Percentiles rank a stretch among this genome's conserved stretches.
phyloP scores from a whole-genome alignment of 1,284 basidiomycete genomes.

The Fistulinella staudtii region DNA sequence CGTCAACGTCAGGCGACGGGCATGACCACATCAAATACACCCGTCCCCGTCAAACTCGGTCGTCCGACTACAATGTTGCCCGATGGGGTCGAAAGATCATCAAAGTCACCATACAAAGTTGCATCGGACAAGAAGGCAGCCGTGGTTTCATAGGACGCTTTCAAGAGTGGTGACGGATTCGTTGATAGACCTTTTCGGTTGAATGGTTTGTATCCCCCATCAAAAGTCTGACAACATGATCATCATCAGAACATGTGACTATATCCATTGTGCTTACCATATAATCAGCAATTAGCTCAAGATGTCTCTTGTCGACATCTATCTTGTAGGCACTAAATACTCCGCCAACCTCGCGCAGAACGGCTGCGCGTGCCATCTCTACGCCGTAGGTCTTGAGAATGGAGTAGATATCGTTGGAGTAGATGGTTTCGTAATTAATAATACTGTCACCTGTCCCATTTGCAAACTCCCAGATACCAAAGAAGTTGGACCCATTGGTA shows the following conservation, averaged over 20 bases:
- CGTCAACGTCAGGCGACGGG: conserved; percentile 34
- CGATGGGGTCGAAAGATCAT: conserved; percentile 85
- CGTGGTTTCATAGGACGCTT: conserved; percentile 97
- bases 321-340: conserved; percentile 99
- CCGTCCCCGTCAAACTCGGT: conserved; percentile 82
- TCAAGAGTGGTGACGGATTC: conserved; percentile 90
- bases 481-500: conserved; percentile 90
- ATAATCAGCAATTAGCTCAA: conserved; percentile 98
- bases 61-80: conserved; percentile 90
- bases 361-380: conserved; percentile 93
- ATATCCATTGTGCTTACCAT: conserved; percentile 82
- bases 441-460: conserved; percentile 59
- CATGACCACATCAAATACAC: conserved; percentile 81
- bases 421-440: conserved; percentile 81
- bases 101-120: conserved; percentile 91
- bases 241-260: too few species aligned
- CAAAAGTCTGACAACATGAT: conserved; percentile 89
- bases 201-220: conserved; percentile 96
- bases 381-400: conserved; percentile 93
- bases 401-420: conserved; percentile 95
- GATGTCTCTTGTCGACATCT: conserved; percentile 90
- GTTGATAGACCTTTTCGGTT: conserved; percentile 93
- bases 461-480: conserved; percentile 87
- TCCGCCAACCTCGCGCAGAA: conserved; percentile 84
- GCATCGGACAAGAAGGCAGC: conserved; percentile 95